A percentile compares a stretch with the other conserved stretches of the same genome.
phyloP scores from a whole-genome alignment of 164 flowering plant species.

The Liriodendron chinense region DNA sequence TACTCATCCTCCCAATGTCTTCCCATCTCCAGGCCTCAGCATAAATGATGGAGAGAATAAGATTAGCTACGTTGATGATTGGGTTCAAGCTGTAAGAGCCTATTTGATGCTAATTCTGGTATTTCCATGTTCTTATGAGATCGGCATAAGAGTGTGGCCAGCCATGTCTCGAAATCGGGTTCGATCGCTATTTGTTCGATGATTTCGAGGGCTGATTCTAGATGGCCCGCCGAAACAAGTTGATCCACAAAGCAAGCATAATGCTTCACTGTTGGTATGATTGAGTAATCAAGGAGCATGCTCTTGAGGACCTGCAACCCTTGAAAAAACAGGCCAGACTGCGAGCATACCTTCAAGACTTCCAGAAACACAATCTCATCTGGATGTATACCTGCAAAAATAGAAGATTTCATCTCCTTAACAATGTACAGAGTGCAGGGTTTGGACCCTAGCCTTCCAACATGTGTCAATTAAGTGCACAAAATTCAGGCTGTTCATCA shows the following conservation, averaged over 20 bases:
- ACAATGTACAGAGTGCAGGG: background rate
- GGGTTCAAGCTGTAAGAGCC: constrained; percentile 42
- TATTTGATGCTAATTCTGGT: constrained; percentile 41
- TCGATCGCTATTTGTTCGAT: constrained; percentile 39
- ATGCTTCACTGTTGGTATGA: constrained; percentile 54
- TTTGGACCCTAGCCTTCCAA: background rate
- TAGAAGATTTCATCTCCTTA: constrained; percentile 1
- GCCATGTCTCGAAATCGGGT: constrained; percentile 57
- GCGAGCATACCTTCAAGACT: constrained; percentile 46
- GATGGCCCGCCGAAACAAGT: constrained; percentile 45
- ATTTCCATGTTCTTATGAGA: constrained; percentile 43
- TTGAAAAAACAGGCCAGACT: constrained; percentile 45
- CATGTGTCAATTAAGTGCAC: too few relatives aligned
- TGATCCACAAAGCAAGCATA: constrained; percentile 44
- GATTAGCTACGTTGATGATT: constrained; percentile 43
- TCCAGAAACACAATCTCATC: constrained; percentile 46
- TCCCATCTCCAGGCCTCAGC: constrained; percentile 39
- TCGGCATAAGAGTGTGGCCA: constrained; percentile 56
- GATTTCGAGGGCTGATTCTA: constrained; percentile 42
- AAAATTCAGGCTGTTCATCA: too few relatives aligned
- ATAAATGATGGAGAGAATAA: constrained; percentile 46
- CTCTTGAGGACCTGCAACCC: constrained; percentile 41
- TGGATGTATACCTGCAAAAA: constrained; percentile 37
- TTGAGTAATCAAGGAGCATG: constrained; percentile 36
- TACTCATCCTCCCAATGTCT: too few relatives aligned